Evolutionary conservation across 2,329 filamentous ascomycete species (phyloP).

Genomic region (Colletotrichum sp.): DNA sequence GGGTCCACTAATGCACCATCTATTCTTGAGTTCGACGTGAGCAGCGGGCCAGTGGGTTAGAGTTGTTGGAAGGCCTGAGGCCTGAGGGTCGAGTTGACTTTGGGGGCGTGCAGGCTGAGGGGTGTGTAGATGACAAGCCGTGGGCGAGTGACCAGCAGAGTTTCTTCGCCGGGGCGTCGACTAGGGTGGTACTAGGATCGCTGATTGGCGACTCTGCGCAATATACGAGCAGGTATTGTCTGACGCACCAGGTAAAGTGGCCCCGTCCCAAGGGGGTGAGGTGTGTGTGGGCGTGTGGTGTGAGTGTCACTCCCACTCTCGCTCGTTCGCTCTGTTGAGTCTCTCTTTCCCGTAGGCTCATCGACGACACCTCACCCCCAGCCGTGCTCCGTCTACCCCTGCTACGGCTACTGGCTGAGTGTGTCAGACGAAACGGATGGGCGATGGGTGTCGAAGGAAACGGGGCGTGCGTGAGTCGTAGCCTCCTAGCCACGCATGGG

Average conservation of each 20-base stretch:
- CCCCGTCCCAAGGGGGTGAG: slow-evolving; percentile 29
- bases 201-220: slow-evolving; percentile 50
- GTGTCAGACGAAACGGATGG: slow-evolving; percentile 21
- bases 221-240: slow-evolving; percentile 53
- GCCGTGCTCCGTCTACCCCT: slow-evolving; percentile 21
- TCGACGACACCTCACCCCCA: background rate
- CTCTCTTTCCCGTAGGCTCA: background rate
- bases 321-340: background rate
- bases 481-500: slow-evolving; percentile 14
- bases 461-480: slow-evolving; percentile 22
- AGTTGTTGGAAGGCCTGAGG: slow-evolving; percentile 30
- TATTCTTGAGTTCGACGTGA: slow-evolving; percentile 45
- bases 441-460: slow-evolving; percentile 19
- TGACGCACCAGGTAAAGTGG: slow-evolving; percentile 56
- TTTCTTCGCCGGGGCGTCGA: slow-evolving; percentile 26
- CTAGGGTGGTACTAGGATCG: slow-evolving; percentile 28
- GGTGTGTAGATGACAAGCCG: slow-evolving; percentile 22
- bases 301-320: slow-evolving; percentile 2
- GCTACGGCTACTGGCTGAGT: slow-evolving; percentile 11
- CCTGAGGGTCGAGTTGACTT: slow-evolving; percentile 21
- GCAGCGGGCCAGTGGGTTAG: slow-evolving; percentile 32
- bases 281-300: background rate
- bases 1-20: slow-evolving; percentile 41
- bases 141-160: slow-evolving; percentile 30
- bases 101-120: slow-evolving; percentile 12